Evolutionary conservation across 305 asterid species (phyloP), one percentile per base, ranked within the genome.

Genomic region (Solanum hybrid): DNA sequence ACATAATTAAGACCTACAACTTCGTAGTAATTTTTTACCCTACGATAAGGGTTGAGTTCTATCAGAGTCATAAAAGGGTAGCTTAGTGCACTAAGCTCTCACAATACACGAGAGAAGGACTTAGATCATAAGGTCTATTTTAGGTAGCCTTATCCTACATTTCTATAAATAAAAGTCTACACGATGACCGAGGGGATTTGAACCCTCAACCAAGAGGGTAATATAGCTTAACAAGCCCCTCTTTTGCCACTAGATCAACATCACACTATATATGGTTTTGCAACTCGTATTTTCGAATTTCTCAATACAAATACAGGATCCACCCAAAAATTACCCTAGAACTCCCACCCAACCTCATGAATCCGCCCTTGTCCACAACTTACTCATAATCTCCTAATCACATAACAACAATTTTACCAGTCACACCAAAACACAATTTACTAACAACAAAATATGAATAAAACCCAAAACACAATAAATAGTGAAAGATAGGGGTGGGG

Each of bases 271-370:
- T 6, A 26, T 71, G 18, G 10, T 29, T 71, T 71, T 14, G 10
- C 34, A 26, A 71, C 35, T 26, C 10, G 5, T 11, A 71, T 5
- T 71, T 26, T 5, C 31, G 7, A 12, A 71, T 71, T 71, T 71
- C 20, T 71, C 77, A 71, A 26, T 71, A 26, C 77, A 71, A 71
- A 71, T 71, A 71, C 10, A 71, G 0, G 20, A 71, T 71, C 7
- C 0, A 0, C 31, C 7, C 31, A 69, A 69, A 24, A 0, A 26
- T 24, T 69, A 69, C 33, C 77, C 0, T 0, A 71, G 8, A 11
- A 12, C 29, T 5, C 77, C 76, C 1, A 69, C 16, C 16, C 8
- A 69, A 69, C 4, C 76, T 0, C 76, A 4, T 69, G 16, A 24
- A 24, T 24, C 8, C 18, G 0, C 76, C 76, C 2, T 67, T 67